Percentiles rank a stretch among this genome's conserved stretches.
Evolutionary conservation across 108 stramenopile genomes (phyloP).

Genomic region (Parmales sp.): DNA sequence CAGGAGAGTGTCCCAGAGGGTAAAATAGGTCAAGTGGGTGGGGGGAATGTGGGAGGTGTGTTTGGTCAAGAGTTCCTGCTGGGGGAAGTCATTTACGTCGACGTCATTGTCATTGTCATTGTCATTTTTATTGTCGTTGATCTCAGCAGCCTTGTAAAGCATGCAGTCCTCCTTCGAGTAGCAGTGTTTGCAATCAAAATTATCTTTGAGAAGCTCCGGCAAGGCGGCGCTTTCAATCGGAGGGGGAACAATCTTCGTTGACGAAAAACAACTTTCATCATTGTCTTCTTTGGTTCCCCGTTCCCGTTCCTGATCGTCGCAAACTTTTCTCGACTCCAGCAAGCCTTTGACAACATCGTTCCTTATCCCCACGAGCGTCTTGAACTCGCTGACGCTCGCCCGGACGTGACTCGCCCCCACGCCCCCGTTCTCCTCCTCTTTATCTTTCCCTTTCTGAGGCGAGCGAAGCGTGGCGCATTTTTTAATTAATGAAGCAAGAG

Average conservation of each 20-base stretch:
- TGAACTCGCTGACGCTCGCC: not conserved
- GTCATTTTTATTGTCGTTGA: conserved; percentile 8
- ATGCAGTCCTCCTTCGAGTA: conserved; percentile 70
- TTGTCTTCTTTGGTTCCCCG: not conserved
- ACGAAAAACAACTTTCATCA: too few species aligned
- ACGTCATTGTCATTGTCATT: conserved; percentile 12
- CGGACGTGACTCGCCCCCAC: too few species aligned
- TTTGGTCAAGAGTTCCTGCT: not conserved
- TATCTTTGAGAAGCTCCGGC: conserved; percentile 39
- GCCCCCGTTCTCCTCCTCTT: too few species aligned
- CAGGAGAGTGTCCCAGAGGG: not conserved
- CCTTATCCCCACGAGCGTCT: not conserved
- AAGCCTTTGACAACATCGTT: not conserved
- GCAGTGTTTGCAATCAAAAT: conserved; percentile 54
- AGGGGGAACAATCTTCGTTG: too few species aligned
- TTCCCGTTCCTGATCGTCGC: not conserved
- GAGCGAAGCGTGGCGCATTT: too few species aligned
- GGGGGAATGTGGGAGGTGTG: not conserved
- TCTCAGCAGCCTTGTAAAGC: conserved; percentile 60
- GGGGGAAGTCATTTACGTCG: not conserved
- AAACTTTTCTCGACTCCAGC: not conserved
- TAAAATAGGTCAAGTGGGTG: not conserved
- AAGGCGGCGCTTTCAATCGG: conserved; percentile 20
- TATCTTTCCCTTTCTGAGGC: too few species aligned
- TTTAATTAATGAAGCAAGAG: too few species aligned